Percentiles rank a stretch among this genome's conserved stretches.
These are phyloP conservation scores for Penicillium coprophilum DNA, from an alignment of 495 filamentous ascomycete genomes.

Conservation along the genomic window DNA sequence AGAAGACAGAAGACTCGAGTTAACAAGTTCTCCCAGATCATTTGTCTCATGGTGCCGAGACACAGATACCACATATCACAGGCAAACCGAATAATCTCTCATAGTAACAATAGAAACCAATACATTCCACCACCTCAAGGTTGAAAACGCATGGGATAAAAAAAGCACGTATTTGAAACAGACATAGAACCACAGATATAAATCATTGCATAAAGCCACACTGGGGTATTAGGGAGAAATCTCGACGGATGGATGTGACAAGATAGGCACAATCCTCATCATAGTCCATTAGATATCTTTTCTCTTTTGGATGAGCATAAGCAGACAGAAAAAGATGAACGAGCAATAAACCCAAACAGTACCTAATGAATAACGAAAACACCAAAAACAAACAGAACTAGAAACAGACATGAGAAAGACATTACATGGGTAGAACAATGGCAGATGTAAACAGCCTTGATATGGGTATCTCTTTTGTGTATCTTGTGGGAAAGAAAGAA, in stretches of 20 bases:
- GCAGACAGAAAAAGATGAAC: not conserved
- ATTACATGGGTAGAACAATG: not conserved
- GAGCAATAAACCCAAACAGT: not conserved
- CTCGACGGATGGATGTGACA: not conserved
- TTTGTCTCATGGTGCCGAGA: not conserved
- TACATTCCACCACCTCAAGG: not conserved
- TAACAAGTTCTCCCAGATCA: not conserved
- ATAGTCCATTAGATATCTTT: not conserved
- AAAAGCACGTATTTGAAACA: not conserved
- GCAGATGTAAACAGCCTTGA: conserved; percentile 4
- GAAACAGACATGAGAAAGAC: not conserved
- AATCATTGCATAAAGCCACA: not conserved
- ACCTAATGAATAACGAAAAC: not conserved
- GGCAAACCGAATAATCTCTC: not conserved
- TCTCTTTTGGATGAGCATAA: not conserved
- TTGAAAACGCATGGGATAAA: not conserved
- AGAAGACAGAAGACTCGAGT: not conserved
- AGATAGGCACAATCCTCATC: not conserved
- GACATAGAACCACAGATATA: not conserved
- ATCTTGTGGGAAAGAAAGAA: conserved; percentile 6
- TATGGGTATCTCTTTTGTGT: conserved; percentile 15
- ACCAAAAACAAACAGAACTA: not conserved
- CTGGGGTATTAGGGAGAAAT: not conserved
- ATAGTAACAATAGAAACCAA: not conserved
- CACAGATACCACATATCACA: not conserved